A percentile compares a stretch with the other conserved stretches of the same genome.
phyloP scores from a whole-genome alignment of 2,329 filamentous ascomycete genomes.

The Pseudogymnoascus sp. region DNA sequence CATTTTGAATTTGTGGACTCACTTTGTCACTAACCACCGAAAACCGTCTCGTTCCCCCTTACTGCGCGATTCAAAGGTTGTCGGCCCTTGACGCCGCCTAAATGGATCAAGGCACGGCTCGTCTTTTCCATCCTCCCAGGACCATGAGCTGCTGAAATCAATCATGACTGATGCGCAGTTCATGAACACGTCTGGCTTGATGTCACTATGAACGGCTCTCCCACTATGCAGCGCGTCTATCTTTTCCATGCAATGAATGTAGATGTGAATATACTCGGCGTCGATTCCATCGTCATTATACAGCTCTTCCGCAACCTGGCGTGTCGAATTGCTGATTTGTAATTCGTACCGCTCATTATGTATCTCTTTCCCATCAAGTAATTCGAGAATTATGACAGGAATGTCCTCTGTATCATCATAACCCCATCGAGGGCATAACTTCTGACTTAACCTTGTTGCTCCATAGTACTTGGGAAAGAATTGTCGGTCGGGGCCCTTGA shows the following conservation, averaged over 20 bases:
- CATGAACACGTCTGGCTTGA: not conserved
- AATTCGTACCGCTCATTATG: not conserved
- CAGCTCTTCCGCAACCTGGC: not conserved
- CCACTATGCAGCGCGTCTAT: not conserved
- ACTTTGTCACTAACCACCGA: not conserved
- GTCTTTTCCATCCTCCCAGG: not conserved
- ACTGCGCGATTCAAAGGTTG: not conserved
- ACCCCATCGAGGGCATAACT: not conserved
- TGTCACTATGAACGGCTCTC: not conserved
- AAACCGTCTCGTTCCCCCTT: not conserved
- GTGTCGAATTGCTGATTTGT: not conserved
- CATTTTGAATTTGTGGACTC: not conserved
- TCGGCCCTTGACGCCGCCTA: not conserved
- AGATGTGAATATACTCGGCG: not conserved
- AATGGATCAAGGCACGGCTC: not conserved
- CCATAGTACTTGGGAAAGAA: not conserved
- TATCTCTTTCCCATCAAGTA: not conserved
- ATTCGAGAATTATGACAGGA: not conserved
- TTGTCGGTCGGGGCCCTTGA: not conserved
- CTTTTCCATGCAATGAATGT: not conserved
- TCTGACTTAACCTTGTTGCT: not conserved
- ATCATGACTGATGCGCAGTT: not conserved
- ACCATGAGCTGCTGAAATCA: not conserved
- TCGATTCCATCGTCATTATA: not conserved
- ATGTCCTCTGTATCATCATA: not conserved